These are phyloP conservation scores for Cladorrhinum sp. DNA, from an alignment of 2,329 filamentous ascomycete genomes.

Conservation along the genomic window DNA sequence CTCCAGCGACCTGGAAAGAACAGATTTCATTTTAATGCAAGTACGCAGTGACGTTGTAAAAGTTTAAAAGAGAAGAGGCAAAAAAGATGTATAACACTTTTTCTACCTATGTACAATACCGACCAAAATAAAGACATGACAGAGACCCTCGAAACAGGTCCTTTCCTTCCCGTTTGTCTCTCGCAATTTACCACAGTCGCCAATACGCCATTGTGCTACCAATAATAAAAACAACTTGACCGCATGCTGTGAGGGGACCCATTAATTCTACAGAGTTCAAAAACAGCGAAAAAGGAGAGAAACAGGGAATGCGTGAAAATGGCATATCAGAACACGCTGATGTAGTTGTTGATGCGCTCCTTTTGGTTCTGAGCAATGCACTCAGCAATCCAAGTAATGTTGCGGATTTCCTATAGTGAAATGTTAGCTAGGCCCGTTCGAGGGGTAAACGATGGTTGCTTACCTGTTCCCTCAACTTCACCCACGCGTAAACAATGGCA, in stretches of 20 bases:
- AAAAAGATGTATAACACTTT: conserved; percentile 37
- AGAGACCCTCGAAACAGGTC: conserved; percentile 15
- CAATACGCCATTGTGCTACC: conserved; percentile 16
- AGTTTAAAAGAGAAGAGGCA: conserved; percentile 23
- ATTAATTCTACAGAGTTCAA: conserved; percentile 20
- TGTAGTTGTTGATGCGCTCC: conserved; percentile 97
- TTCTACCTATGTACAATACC: conserved; percentile 50
- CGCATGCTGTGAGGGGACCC: conserved; percentile 14
- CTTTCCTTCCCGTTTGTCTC: background rate
- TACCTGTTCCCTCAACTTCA: conserved; percentile 96
- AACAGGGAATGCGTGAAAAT: background rate
- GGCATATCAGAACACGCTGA: conserved; percentile 78
- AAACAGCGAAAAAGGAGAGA: background rate
- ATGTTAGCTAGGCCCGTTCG: conserved; percentile 31
- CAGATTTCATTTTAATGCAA: conserved; percentile 72
- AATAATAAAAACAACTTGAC: conserved; percentile 7
- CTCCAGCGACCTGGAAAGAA: conserved; percentile 82
- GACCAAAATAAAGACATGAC: conserved; percentile 22
- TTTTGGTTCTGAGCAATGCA: conserved; percentile 99
- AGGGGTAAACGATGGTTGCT: conserved; percentile 30
- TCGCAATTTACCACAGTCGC: conserved; percentile 10
- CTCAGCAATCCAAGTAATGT: conserved; percentile 99
- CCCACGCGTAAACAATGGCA: conserved; percentile 94
- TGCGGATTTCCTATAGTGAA: conserved; percentile 85
- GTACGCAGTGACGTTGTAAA: conserved; percentile 25